Evolutionary conservation across 306 rosid genomes (phyloP), one percentile per base, ranked within the genome.

Genomic region (Crotalaria pallida): DNA sequence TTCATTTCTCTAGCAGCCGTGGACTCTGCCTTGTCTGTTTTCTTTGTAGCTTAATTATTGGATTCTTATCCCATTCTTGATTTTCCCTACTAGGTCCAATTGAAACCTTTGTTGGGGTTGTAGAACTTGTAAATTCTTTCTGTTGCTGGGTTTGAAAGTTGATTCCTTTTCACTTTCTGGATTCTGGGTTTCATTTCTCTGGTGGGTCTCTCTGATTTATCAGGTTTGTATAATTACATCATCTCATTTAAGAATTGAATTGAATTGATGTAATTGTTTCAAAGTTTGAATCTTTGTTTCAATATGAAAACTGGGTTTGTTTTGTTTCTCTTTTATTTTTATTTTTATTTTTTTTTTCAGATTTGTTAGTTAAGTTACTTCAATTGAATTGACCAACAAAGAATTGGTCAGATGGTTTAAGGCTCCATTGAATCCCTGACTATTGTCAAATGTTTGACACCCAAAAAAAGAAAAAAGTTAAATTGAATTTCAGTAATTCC

Each of bases 81-180:
- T 52, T 78, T 44, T 23, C 34, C 17, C 67, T 76, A 52, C 67
- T 34, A 75, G 81, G 62, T 71, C 51, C 66, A 65, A 55, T 76
- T 65, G 67, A 66, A 22, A 16, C 27, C 21, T n/a, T n/a, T 17
- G 1, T 73, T 17, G 50, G 78, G 55, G 55, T 67, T 69, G 52
- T 53, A 10, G n/a, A n/a, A n/a, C n/a, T n/a, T n/a, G n/a, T n/a
- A 38, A 65, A 70, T 70, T 7, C 43, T 22, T n/a, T n/a, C n/a
- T n/a, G 50, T 58, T 41, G 2, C 72, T 49, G 29, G 31, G 38
- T 57, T 45, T 19, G 10, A 64, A 65, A 50, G 78, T 60, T 55
- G 24, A 12, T 72, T 45, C 44, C 29, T 79, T 70, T 58, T 34
- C 12, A 2, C 15, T 48, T 65, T 75, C 38, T 78, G 53, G 58